These are phyloP conservation scores for Penicillium nordicum DNA, from an alignment of 2,329 filamentous ascomycete genomes.

Conservation along the genomic window DNA sequence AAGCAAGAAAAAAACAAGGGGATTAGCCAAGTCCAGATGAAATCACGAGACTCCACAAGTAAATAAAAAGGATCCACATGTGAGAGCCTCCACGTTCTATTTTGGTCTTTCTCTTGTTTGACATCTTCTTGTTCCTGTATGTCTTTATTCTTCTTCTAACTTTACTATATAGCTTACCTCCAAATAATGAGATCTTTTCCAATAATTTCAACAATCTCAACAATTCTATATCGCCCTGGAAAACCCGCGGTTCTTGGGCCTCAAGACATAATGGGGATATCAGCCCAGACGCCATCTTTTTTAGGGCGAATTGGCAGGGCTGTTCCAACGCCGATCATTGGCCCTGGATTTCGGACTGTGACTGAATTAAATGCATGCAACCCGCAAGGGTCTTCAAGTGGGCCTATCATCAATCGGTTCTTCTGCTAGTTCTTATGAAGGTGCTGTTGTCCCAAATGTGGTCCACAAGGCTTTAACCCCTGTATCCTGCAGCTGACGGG, in stretches of 20 bases:
- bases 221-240: neutral
- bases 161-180: too few relatives aligned
- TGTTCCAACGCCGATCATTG: neutral
- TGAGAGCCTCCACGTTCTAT: slow-evolving; percentile 1
- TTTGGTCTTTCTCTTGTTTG: neutral
- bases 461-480: neutral
- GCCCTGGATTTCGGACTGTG: neutral
- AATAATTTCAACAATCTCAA: too few relatives aligned
- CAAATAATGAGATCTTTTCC: neutral
- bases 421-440: neutral
- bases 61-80: slow-evolving; percentile 7
- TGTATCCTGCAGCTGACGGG: neutral
- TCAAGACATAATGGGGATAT: slow-evolving; percentile 3
- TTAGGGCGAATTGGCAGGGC: neutral
- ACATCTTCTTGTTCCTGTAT: neutral
- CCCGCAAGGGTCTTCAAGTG: slow-evolving; percentile 1
- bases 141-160: neutral
- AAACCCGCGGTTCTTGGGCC: neutral
- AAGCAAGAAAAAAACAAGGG: slow-evolving; percentile 1
- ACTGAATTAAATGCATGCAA: neutral
- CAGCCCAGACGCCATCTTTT: slow-evolving; percentile 2
- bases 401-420: neutral
- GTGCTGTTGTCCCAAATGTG: neutral
- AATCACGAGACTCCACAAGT: slow-evolving; percentile 11
- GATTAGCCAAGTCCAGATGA: slow-evolving; percentile 6